Base-by-base conservation (phyloP, 768 basidiomycete genomes). In the Fistulinella prunicolor region DNA sequence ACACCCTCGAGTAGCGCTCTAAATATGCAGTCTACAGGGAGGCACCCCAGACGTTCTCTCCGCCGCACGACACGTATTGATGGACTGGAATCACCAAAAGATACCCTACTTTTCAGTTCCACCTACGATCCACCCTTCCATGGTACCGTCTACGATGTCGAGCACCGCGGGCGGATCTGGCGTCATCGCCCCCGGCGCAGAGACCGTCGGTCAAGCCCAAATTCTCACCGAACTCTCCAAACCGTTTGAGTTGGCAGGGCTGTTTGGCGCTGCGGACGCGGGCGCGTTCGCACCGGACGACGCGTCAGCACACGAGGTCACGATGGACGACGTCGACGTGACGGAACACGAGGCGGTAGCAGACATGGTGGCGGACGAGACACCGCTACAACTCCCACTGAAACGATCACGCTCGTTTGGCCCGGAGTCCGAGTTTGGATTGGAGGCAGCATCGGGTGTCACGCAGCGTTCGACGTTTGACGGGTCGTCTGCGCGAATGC, bases 1-100 rank as follows among this genome's bases (percentile, higher is more conserved):
- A 1, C 0, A 5, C 30, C 2, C 20, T 38, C 1, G 28, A 38
- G 37, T 14, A 21, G 20, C 10, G 17, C n/a, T 24, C 24, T 53
- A 41, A 49, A 19, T 32, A 32, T 14, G 8, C 4, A 4, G 6
- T 4, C 2, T 28, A 24, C 54, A 90, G 87, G 94, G 94, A 24
- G 95, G 95, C 40, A 86, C 92, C 0, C 94, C 95, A 2, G 93
- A 97, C 65, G 66, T 94, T 26, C 80, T 85, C 36, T 75, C 86
- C 6, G 80, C 92, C 0, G 92, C 94, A 0, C 83, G 90, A 26
- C 82, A 86, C 13, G 78, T 97, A 20, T 67, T 97, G 1, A 80
- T 74, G 41, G 94, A 99, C 63, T 99, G 95, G 94, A 97, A 97
- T 59, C 82, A 90, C 48, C 93, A 96, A 65, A 95, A 92, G 62